A percentile compares a stretch with the other conserved stretches of the same genome.
These are phyloP conservation scores for Phyllosticta citrichinensis DNA, from an alignment of 2,329 filamentous ascomycete genomes.

Conservation along the genomic window DNA sequence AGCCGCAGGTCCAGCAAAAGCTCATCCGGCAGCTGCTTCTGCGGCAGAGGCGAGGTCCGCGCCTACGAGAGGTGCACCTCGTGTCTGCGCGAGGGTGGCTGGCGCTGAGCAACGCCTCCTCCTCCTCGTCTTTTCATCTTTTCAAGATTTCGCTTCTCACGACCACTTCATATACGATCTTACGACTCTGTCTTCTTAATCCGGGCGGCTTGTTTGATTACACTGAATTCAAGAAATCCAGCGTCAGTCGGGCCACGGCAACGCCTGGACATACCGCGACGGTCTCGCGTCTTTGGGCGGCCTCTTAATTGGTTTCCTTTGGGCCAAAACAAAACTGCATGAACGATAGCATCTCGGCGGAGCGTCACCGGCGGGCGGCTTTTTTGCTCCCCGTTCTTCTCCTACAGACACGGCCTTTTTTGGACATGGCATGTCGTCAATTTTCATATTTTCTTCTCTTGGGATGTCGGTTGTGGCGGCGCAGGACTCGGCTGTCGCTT, in stretches of 20 bases:
- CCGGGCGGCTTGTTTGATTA: neutral
- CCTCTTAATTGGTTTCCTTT: neutral
- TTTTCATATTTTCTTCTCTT: neutral
- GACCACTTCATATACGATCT: neutral
- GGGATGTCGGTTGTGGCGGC: neutral
- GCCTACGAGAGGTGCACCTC: conserved; percentile 33
- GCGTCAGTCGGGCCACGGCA: neutral
- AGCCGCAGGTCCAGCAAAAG: conserved; percentile 24
- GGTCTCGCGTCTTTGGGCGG: neutral
- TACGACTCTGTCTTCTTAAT: neutral
- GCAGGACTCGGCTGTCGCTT: neutral
- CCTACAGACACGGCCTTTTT: neutral
- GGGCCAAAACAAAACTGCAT: neutral
- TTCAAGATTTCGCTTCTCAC: neutral
- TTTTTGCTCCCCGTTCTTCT: neutral
- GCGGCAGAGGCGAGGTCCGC: conserved; percentile 29
- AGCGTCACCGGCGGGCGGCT: neutral
- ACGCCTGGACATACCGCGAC: neutral
- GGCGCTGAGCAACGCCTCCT: conserved; percentile 10
- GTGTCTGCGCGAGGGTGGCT: conserved; percentile 35
- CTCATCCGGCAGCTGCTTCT: conserved; percentile 22
- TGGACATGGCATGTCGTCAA: neutral
- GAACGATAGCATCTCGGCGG: neutral
- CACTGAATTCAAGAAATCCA: neutral
- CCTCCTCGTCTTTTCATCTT: neutral